These are phyloP conservation scores for Eugenia klotzschiana DNA, from an alignment of 441 rosid species.

Conservation along the genomic window DNA sequence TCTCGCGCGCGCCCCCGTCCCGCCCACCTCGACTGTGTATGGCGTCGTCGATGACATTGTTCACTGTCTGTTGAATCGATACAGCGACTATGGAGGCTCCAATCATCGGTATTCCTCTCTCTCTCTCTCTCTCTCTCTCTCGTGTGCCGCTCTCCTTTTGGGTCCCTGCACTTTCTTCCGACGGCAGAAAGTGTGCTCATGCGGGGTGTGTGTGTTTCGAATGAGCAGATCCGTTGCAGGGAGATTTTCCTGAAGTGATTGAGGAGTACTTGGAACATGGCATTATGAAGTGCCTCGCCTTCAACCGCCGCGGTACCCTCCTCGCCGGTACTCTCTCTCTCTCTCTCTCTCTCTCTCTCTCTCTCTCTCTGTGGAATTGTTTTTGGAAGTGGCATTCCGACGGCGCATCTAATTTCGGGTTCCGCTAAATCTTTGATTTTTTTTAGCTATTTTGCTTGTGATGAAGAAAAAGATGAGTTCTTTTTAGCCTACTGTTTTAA, in stretches of 20 bases:
- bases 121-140: not conserved
- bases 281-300: constrained; percentile 84
- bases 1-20: not conserved
- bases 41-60: not conserved
- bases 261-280: constrained; percentile 96
- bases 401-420: not conserved
- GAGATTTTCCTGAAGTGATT: constrained; percentile 95
- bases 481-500: not conserved
- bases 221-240: constrained; percentile 79
- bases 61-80: not conserved
- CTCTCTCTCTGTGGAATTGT: not conserved
- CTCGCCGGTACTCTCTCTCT: constrained; percentile 48
- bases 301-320: constrained; percentile 93
- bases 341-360: not conserved
- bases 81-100: constrained; percentile 45
- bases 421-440: not conserved
- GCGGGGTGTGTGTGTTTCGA: not conserved
- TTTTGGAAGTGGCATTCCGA: not conserved
- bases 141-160: not conserved
- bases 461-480: not conserved
- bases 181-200: not conserved
- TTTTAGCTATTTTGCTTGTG: not conserved
- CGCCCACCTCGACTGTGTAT: not conserved
- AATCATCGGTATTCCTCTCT: constrained; percentile 38
- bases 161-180: not conserved